Conservation (phyloP, 2,329 filamentous ascomycete genomes). For the Ramularia collo-cygni region DNA sequence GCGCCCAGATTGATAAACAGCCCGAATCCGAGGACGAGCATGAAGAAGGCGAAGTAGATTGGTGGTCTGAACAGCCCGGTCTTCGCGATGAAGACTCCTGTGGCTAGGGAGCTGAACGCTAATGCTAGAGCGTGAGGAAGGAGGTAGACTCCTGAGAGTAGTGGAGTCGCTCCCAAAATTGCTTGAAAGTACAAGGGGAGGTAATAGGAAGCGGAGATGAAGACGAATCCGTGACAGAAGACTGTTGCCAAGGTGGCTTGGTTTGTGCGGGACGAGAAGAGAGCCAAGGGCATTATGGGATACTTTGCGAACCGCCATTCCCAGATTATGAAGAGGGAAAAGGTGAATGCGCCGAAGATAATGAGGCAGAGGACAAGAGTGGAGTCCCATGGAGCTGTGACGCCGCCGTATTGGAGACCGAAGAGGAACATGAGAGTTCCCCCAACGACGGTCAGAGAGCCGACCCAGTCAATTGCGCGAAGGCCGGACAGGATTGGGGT, state of each 20-base stretch:
- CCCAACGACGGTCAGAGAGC: constrained; percentile 60
- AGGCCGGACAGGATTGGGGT: constrained; percentile 57
- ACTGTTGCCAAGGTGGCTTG: constrained; percentile 58
- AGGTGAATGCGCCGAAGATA: constrained; percentile 59
- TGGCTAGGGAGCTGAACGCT: constrained; percentile 28
- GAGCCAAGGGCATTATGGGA: constrained; percentile 66
- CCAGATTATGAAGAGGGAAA: constrained; percentile 59
- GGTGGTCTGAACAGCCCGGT: constrained; percentile 44
- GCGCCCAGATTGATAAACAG: constrained; percentile 34
- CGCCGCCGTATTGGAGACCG: constrained; percentile 77
- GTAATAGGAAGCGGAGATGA: constrained; percentile 71
- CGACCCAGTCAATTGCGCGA: constrained; percentile 60
- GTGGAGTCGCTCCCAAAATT: constrained; percentile 59
- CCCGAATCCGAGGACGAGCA: constrained; percentile 35
- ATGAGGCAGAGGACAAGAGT: constrained; percentile 70
- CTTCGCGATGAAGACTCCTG: constrained; percentile 39
- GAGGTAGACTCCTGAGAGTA: constrained; percentile 61
- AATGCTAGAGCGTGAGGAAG: constrained; percentile 31
- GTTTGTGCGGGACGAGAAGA: constrained; percentile 63
- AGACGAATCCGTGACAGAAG: constrained; percentile 69
- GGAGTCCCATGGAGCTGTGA: constrained; percentile 67
- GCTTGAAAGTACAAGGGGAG: constrained; percentile 81
- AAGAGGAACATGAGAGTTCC: constrained; percentile 81
- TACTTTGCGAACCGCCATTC: constrained; percentile 69
- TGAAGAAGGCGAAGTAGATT: constrained; percentile 40